Base-by-base conservation (phyloP, 1,284 basidiomycete species). In the Pseudozyma pruni region DNA sequence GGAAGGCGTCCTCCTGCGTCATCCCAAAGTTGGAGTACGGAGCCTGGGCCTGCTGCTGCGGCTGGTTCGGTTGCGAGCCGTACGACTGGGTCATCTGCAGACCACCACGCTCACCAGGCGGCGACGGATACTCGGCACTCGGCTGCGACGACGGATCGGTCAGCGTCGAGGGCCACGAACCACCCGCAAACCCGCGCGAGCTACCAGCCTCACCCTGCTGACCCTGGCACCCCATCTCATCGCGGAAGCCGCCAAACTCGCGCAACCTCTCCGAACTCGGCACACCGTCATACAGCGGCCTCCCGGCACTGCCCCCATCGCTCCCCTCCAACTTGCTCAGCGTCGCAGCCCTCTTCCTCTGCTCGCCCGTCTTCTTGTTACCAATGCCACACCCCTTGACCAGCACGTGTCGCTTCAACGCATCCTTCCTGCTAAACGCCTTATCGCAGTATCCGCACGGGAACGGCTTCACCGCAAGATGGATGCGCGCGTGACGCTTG, bases 401-500 rank as follows among this genome's bases (percentile, higher is more conserved):
- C 40, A 76, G 33, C 27, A 76, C 53, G 34, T 78, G 76, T 10
- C 76, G 64, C 46, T 78, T 78, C 32, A 78, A 61, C 17, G 76
- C 76, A 35, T 78, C 76, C 37, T 78, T 78, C 42, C 76, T 68
- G 46, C 74, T 76, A 56, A 78, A 78, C 23, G 64, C 66, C 53
- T 78, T 78, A 40, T 69, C 72, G 51, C 76, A 78, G 42, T 61
- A 74, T 22, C 46, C 49, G 44, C 76, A 78, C 0, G 72, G 63
- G 39, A 73, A 78, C 4, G 76, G 79, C 64, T 78, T 77, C 55
- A 74, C 72, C 9, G 75, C 77, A 42, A 80, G 46, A 40, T 80
- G 79, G 33, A 79, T 78, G n/a, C 79, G 71, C 3, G 73, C 52
- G 44, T 80, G 79, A 33, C 79, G 60, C 51, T 79, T 78, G 32